Conservation (phyloP, 1,284 basidiomycete genomes). For the Ustilago tritici region DNA sequence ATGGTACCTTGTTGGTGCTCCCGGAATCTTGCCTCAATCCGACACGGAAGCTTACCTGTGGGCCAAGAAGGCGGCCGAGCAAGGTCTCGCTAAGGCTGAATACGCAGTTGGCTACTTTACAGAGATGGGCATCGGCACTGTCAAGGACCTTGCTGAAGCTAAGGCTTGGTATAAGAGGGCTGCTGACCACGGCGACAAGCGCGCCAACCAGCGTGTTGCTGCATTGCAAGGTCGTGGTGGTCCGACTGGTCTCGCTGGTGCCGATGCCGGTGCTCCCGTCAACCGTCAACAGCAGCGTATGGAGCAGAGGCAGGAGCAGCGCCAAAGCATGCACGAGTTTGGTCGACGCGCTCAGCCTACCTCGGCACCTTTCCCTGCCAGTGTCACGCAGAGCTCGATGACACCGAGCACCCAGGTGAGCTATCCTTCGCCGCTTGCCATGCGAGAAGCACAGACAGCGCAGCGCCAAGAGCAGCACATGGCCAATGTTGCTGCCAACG, state of each 20-base stretch:
- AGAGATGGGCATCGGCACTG: slow-evolving; percentile 74
- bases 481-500: slow-evolving; percentile 55
- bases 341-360: slow-evolving; percentile 59
- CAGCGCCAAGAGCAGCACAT: slow-evolving; percentile 62
- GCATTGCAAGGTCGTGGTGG: slow-evolving; percentile 51
- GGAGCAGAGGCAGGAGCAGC: slow-evolving; percentile 49
- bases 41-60: slow-evolving; percentile 90
- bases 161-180: slow-evolving; percentile 88
- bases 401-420: slow-evolving; percentile 49
- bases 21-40: slow-evolving; percentile 95
- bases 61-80: slow-evolving; percentile 69
- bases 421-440: slow-evolving; percentile 64
- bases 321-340: slow-evolving; percentile 49
- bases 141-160: slow-evolving; percentile 72
- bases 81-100: slow-evolving; percentile 70
- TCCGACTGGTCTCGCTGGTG: slow-evolving; percentile 38
- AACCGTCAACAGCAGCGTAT: slow-evolving; percentile 46
- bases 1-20: slow-evolving; percentile 98
- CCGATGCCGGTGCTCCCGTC: slow-evolving; percentile 26
- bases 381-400: slow-evolving; percentile 49
- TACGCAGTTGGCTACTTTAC: slow-evolving; percentile 98
- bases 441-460: slow-evolving; percentile 64
- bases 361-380: slow-evolving; percentile 65
- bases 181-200: slow-evolving; percentile 93
- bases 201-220: slow-evolving; percentile 84